Base-by-base conservation (phyloP, 2,329 filamentous ascomycete species). In the Ophiostoma tasmaniense region DNA sequence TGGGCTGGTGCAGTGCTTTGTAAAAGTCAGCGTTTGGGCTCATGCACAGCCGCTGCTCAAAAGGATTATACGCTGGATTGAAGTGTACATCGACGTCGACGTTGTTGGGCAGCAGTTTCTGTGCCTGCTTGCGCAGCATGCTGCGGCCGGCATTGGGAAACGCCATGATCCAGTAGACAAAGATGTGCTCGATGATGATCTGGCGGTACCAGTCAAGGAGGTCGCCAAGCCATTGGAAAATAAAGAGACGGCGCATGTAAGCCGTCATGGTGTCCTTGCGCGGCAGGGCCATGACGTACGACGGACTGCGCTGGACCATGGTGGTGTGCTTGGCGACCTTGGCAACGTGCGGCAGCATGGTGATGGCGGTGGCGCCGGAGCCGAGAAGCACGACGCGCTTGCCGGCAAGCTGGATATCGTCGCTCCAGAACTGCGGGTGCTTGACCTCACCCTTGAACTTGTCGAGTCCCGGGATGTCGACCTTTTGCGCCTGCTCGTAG, bases 251-350 rank as follows among this genome's bases (percentile, higher is more conserved):
- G 11, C 78, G 80, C 3, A 85, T 71, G 1, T 79, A 73, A 7
- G 73, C 75, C 45, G 80, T 76, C 1, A 80, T 64, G 1, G 71
- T 69, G 61, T 80, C 80, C 8, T 75, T 74, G 30, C 82, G 80
- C 0, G 83, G 78, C 1, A 87, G 73, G n/a, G 84, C 80, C 62
- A 90, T 73, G 68, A 93, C 83, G 74, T 91, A 93, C 0, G 84
- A 85, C 0, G 92, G 92, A 64, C 88, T 92, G 69, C 92, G 87
- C 78, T 96, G 92, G 2, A 96, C 83, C 86, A 94, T 92, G 1
- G 90, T 94, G 35, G 93, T 87, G 17, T 85, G 83, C 5, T 78
- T 79, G 5, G 90, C 90, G 52, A 83, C 85, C 61, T 89, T 79
- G 0, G 87, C 86, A 64, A 96, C 78, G 64, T 83, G 85, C 0